phyloP scores from a whole-genome alignment of 768 basidiomycete genomes.

The Leucosporidium yakuticum region DNA sequence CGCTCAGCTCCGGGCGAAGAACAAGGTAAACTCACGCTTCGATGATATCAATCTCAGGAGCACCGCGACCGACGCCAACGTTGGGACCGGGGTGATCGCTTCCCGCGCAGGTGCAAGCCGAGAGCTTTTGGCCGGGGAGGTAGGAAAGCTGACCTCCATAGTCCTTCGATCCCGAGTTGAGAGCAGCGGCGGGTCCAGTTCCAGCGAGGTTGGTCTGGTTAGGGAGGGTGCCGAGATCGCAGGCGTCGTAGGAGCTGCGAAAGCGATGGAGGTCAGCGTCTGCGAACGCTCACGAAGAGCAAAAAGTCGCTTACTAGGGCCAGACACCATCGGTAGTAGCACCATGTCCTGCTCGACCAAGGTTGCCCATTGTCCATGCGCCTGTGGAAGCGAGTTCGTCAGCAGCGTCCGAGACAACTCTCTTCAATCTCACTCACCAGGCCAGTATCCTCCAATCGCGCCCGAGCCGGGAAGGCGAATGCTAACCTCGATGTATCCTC shows the following conservation, averaged over 20 bases:
- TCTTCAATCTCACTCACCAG: conserved; percentile 66
- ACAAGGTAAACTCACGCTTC: conserved; percentile 59
- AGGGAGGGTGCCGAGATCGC: conserved; percentile 79
- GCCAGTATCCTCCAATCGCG: conserved; percentile 62
- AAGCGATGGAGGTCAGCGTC: conserved; percentile 46
- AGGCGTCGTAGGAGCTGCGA: conserved; percentile 65
- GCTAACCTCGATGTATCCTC: conserved; percentile 66
- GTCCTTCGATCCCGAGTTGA: conserved; percentile 47
- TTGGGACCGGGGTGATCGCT: conserved; percentile 82
- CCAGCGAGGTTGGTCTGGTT: conserved; percentile 66
- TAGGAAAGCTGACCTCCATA: conserved; percentile 54
- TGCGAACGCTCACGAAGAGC: no score
- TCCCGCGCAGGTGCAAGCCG: conserved; percentile 77
- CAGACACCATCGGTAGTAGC: conserved; percentile 72
- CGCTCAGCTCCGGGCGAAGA: conserved; percentile 38
- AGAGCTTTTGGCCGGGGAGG: conserved; percentile 78
- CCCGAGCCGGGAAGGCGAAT: conserved; percentile 33
- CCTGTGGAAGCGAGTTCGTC: background rate
- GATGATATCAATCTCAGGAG: conserved; percentile 62
- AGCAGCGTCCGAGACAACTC: background rate
- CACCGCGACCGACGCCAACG: conserved; percentile 60
- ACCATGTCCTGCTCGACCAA: conserved; percentile 79
- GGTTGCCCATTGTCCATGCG: conserved; percentile 48
- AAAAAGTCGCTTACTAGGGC: conserved; percentile 41
- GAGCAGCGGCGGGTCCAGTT: conserved; percentile 53